Conservation (phyloP, 2,329 filamentous ascomycete species). For the Aspergillus clavatus region DNA sequence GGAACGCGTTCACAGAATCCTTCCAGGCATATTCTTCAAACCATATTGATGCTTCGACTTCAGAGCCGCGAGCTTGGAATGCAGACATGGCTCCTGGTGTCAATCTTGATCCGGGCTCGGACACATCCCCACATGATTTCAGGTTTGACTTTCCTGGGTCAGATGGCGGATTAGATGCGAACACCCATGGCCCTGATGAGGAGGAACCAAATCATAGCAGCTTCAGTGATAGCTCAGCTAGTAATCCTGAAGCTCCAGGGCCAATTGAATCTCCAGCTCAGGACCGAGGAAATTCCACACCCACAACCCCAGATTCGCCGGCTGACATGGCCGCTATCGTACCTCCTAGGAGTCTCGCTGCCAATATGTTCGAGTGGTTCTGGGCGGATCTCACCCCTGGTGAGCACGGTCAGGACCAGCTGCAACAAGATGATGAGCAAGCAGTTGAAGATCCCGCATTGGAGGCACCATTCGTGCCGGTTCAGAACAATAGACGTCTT, state of each 20-base stretch:
- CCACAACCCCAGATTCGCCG: conserved; percentile 1
- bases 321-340: conserved; percentile 9
- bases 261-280: background rate
- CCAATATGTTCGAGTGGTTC: conserved; percentile 39
- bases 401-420: conserved; percentile 35
- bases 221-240: background rate
- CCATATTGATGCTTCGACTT: background rate
- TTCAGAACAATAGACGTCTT: conserved; percentile 42
- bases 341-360: conserved; percentile 18
- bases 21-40: background rate
- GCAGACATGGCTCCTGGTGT: background rate
- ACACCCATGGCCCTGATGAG: background rate
- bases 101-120: background rate
- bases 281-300: background rate
- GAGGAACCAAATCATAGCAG: background rate
- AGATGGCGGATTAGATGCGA: background rate
- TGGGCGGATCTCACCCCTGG: conserved; percentile 39
- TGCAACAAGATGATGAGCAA: conserved; percentile 54
- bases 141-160: conserved; percentile 1
- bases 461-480: conserved; percentile 58
- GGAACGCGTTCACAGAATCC: background rate
- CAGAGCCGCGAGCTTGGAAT: conserved; percentile 2
- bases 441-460: conserved; percentile 55
- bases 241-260: background rate
- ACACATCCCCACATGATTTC: conserved; percentile 1